Conservation (phyloP, 352 stramenopile genomes). For the Globisporangium nodosum region DNA sequence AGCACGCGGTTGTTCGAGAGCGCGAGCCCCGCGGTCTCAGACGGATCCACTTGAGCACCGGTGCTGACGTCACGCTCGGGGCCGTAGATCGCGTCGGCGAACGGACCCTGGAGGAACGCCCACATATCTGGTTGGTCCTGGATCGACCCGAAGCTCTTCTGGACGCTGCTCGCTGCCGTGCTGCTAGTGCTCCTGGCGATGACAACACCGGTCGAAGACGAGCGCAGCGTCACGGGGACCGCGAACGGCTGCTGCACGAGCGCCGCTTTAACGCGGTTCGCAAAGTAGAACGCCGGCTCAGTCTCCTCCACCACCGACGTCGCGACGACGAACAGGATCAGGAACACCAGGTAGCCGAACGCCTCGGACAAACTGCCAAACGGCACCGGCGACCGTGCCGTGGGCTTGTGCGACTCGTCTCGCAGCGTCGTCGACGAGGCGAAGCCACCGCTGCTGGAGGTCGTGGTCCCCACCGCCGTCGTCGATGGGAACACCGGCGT, state of each 20-base stretch:
- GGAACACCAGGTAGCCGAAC: constrained; percentile 41
- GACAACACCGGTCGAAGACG: constrained; percentile 9
- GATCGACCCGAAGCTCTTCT: constrained; percentile 46
- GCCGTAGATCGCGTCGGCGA: constrained; percentile 52
- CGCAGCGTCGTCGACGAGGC: neutral
- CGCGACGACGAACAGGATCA: constrained; percentile 51
- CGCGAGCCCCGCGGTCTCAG: constrained; percentile 21
- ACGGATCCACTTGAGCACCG: constrained; percentile 3
- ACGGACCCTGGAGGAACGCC: constrained; percentile 55
- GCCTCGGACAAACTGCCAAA: constrained; percentile 51
- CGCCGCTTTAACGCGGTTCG: constrained; percentile 41
- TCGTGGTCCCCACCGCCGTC: constrained; percentile 2
- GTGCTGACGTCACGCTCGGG: constrained; percentile 2
- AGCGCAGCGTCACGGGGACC: constrained; percentile 10
- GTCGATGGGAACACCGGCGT: neutral
- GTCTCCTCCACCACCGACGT: constrained; percentile 41
- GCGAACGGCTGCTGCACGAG: constrained; percentile 47
- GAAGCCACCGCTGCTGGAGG: neutral
- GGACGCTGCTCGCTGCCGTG: constrained; percentile 14
- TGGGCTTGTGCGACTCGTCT: constrained; percentile 19
- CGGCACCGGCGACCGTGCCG: constrained; percentile 25
- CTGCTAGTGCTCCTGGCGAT: constrained; percentile 1
- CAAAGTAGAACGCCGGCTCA: constrained; percentile 58
- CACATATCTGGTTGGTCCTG: constrained; percentile 55
- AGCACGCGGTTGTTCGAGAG: constrained; percentile 47